Percentiles rank a stretch among this genome's conserved stretches.
Conservation (phyloP, 2,329 filamentous ascomycete genomes). For the Fusarium kyushuense region DNA sequence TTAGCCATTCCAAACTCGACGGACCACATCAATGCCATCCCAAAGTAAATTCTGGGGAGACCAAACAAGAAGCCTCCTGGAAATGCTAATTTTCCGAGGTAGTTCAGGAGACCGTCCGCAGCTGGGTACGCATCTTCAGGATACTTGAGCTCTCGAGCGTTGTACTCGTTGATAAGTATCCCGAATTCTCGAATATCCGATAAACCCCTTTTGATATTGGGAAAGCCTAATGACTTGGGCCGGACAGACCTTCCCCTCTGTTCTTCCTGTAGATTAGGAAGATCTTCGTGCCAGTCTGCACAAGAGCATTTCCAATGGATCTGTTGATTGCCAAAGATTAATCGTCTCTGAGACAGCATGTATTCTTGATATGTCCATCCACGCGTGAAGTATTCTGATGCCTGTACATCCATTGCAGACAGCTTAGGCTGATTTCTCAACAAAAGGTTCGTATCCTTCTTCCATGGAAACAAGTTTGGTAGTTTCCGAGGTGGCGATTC, state of each 20-base stretch:
- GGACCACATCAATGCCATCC: neutral
- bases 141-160: neutral
- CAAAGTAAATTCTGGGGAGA: neutral
- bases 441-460: neutral
- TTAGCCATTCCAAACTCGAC: neutral
- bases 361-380: constrained; percentile 11
- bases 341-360: neutral
- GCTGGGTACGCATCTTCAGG: constrained; percentile 4
- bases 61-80: neutral
- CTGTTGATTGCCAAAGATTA: constrained; percentile 3
- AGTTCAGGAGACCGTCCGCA: neutral
- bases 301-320: constrained; percentile 9
- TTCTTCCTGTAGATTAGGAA: neutral
- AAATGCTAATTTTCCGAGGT: neutral
- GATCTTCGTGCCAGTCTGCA: neutral
- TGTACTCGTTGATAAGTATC: constrained; percentile 1
- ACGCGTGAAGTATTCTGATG: neutral
- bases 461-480: neutral
- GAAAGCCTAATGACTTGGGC: neutral
- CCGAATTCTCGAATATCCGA: neutral
- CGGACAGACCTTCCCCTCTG: neutral
- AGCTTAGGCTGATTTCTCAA: neutral
- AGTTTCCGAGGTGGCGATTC: neutral
- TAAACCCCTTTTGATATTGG: neutral
- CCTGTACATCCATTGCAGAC: neutral